Percentiles rank a stretch among this genome's conserved stretches.
phyloP scores from a whole-genome alignment of 305 asterid species.

The Fraxinus ornus region DNA sequence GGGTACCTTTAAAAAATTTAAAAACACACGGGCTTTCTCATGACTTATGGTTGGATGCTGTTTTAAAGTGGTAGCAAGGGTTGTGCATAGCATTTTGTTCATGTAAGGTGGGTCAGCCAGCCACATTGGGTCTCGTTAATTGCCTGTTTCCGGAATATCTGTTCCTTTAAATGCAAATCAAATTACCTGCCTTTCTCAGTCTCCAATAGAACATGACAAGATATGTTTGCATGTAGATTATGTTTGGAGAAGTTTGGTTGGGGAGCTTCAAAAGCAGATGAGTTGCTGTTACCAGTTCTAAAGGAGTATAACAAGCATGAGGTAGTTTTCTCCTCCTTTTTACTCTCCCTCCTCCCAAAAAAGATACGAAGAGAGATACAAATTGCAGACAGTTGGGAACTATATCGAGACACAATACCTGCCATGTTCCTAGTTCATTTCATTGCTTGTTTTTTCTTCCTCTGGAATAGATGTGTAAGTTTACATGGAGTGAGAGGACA shows the following conservation, averaged over 20 bases:
- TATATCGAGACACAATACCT: neutral
- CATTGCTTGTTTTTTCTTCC: neutral
- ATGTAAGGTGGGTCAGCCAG: neutral
- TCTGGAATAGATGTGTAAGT: neutral
- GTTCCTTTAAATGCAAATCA: neutral
- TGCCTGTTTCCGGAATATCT: neutral
- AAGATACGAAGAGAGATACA: neutral
- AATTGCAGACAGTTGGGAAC: neutral
- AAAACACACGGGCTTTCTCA: neutral
- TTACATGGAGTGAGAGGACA: neutral
- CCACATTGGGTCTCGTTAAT: neutral
- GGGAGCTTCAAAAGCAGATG: constrained; percentile 78
- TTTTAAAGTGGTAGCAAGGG: neutral
- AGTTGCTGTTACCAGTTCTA: constrained; percentile 78
- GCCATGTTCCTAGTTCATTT: neutral
- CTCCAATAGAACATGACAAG: constrained; percentile 17
- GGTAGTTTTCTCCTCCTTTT: constrained; percentile 40
- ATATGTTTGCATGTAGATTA: constrained; percentile 47
- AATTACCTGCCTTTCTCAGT: neutral
- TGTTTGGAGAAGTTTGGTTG: constrained; percentile 98
- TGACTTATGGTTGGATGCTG: neutral
- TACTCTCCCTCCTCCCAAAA: neutral
- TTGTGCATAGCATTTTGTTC: neutral
- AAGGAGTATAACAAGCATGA: constrained; percentile 89
- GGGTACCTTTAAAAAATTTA: neutral